These are phyloP conservation scores for Ganoderma multipileum DNA, from an alignment of 1,284 basidiomycete genomes.

Conservation along the genomic window DNA sequence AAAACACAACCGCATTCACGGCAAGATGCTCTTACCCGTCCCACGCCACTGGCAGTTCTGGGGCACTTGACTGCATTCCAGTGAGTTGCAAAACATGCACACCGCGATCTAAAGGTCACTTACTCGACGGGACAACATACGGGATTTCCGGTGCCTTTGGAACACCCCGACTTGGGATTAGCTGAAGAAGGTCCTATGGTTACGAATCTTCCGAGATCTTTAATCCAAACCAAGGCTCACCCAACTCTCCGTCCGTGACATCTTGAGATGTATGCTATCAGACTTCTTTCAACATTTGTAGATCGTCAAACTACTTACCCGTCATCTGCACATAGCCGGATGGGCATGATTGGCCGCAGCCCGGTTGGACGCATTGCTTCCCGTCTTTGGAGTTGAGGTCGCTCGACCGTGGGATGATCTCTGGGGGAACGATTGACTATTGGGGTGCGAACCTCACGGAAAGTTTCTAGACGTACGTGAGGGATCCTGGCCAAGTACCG, in stretches of 20 bases:
- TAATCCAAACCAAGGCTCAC: not conserved
- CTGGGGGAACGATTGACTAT: not conserved
- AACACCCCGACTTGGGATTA: not conserved
- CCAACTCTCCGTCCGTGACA: not conserved
- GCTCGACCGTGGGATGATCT: not conserved
- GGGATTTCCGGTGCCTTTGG: not conserved
- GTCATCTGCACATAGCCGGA: slow-evolving; percentile 21
- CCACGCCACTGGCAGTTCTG: not conserved
- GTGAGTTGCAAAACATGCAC: not conserved
- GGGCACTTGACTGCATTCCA: not conserved
- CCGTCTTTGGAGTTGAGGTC: slow-evolving; percentile 21
- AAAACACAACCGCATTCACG: not conserved
- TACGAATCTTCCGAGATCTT: not conserved
- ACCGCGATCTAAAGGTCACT: not conserved
- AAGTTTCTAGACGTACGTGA: not conserved
- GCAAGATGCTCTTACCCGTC: not conserved
- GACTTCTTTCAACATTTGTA: not conserved
- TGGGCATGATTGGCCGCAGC: slow-evolving; percentile 16
- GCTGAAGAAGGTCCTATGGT: not conserved
- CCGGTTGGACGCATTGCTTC: slow-evolving; percentile 11
- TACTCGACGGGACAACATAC: not conserved
- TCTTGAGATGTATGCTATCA: not conserved
- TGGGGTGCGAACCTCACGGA: not conserved
- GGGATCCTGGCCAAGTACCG: not conserved
- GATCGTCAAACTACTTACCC: slow-evolving; percentile 2